Evolutionary conservation across 495 filamentous ascomycete genomes (phyloP), one percentile per base, ranked within the genome.

Genomic region (Bacidia gigantensis): DNA sequence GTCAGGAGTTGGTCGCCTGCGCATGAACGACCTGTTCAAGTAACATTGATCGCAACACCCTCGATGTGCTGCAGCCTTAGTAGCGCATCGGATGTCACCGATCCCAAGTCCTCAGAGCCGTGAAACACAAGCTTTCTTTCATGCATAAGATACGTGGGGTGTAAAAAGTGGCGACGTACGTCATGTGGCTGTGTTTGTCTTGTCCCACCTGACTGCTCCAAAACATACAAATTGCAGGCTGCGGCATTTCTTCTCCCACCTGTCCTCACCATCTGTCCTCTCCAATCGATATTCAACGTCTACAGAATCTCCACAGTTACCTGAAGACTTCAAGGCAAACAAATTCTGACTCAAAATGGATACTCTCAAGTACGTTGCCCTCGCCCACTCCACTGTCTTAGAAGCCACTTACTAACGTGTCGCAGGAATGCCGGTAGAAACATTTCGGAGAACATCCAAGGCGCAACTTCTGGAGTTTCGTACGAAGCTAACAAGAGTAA

Each of bases 401-500:
- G 20, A 23, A 14, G 35, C 43, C 39, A 25, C 12, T 44, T 29
- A 53, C 46, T 56, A 32, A 53, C 44, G 22, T 9, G 35, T 20
- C 21, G 2, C n/a, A 62, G 60, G 76, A 73, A 82, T 66, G 72
- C 74, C 62, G 72, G 69, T 64, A 81, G 78, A 73, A 78, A 76
- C 69, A 76, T 79, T 66, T 62, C 71, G 46, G 79, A 82, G 73
- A 69, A 75, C 64, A 65, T 80, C 53, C 69, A 78, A 63, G 67
- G 72, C 59, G 62, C 53, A 20, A 42, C 50, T 49, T 40, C 64
- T 22, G 65, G 62, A 46, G 70, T 75, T 29, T 76, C 72, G 68
- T 81, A 82, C 74, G 74, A 80, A 69, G 68, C 74, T 67, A 81
- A 82, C 74, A 79, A 82, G 73, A 42, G 60, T 59, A 25, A 11